A percentile compares a stretch with the other conserved stretches of the same genome.
Evolutionary conservation across 257 asterid genomes (phyloP).

Genomic region (Nicotiana sylvestris): DNA sequence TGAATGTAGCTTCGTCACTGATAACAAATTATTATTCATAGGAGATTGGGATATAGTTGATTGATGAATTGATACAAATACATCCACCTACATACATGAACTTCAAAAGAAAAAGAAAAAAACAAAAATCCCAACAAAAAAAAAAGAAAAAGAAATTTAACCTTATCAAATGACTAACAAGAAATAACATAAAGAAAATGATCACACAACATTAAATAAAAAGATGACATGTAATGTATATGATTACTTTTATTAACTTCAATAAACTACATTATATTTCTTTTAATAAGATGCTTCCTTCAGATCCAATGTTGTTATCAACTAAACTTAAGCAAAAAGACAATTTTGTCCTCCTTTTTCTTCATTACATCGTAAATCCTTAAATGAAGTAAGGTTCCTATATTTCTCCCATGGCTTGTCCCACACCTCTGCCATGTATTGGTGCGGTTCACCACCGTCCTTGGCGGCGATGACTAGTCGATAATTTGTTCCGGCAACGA

Average conservation of each 20-base stretch:
- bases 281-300: not conserved
- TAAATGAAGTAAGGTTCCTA: conserved; percentile 30
- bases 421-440: conserved; percentile 34
- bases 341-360: not conserved
- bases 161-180: not conserved
- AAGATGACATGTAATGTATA: not conserved
- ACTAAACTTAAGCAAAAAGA: not conserved
- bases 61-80: not conserved
- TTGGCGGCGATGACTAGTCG: conserved; percentile 23
- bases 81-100: not conserved
- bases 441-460: not conserved
- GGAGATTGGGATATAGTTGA: not conserved
- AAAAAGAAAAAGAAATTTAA: not conserved
- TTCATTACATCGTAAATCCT: not conserved
- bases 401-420: conserved; percentile 16
- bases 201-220: not conserved
- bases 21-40: too few relatives aligned
- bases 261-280: not conserved
- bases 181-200: too few relatives aligned
- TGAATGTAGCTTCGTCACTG: too few relatives aligned
- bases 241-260: not conserved
- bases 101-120: not conserved
- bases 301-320: not conserved
- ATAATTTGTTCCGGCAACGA: conserved; percentile 30
- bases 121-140: too few relatives aligned